phyloP scores from a whole-genome alignment of 108 stramenopile species.

The Stephanodiscus minutulus region DNA sequence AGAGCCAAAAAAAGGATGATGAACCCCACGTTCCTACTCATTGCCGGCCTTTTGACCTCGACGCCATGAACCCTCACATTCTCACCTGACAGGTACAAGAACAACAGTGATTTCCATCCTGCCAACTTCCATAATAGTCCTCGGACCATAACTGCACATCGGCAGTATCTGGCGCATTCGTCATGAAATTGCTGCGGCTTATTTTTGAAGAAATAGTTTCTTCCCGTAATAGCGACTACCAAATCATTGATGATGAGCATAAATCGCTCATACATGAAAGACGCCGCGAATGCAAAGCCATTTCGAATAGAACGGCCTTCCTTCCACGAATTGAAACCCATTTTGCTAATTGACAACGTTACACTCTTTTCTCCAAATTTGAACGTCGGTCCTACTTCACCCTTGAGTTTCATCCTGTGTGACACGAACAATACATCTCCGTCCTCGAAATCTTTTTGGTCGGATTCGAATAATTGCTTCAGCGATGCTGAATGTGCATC shows the following conservation, averaged over 20 bases:
- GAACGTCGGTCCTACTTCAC: conserved; percentile 65
- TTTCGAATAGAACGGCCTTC: conserved; percentile 50
- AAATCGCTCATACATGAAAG: conserved; percentile 70
- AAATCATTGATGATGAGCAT: conserved; percentile 73
- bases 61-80: conserved; percentile 17
- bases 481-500: conserved; percentile 56
- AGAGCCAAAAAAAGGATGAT: too few species aligned
- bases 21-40: conserved; percentile 3
- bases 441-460: conserved; percentile 72
- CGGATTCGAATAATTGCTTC: conserved; percentile 61
- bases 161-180: conserved; percentile 65
- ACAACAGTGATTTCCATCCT: conserved; percentile 69
- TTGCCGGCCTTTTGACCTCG: conserved; percentile 9
- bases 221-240: conserved; percentile 64
- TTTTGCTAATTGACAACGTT: conserved; percentile 62
- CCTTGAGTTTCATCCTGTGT: conserved; percentile 79
- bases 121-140: conserved; percentile 46
- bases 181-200: conserved; percentile 74
- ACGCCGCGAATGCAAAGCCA: conserved; percentile 51
- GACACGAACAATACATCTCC: conserved; percentile 83
- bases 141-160: conserved; percentile 57
- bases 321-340: conserved; percentile 67
- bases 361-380: conserved; percentile 31
- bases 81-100: conserved; percentile 58
- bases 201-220: conserved; percentile 79